phyloP scores from a whole-genome alignment of 441 rosid genomes.

The Gossypium davidsonii region DNA sequence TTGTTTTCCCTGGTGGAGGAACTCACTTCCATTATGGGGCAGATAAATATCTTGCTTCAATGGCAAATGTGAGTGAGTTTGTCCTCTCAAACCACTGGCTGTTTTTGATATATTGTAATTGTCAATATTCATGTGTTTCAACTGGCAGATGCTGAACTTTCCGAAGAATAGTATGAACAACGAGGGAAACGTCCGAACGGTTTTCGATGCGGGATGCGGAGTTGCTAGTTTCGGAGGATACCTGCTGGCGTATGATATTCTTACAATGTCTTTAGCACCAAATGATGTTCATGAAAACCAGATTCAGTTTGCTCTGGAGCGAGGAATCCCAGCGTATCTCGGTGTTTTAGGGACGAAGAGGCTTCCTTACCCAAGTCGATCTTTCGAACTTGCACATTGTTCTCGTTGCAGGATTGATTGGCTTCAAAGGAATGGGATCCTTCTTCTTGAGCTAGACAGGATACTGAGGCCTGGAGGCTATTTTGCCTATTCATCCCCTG shows the following conservation, averaged over 20 bases:
- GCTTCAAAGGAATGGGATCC: constrained; percentile 98
- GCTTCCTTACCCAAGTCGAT: constrained; percentile 97
- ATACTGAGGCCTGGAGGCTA: constrained; percentile 96
- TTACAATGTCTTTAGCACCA: constrained; percentile 91
- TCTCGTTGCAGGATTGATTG: constrained; percentile 98
- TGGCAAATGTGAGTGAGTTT: constrained; percentile 68
- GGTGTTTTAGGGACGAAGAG: constrained; percentile 95
- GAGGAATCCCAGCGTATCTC: constrained; percentile 97
- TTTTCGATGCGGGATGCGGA: constrained; percentile 96
- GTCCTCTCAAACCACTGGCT: background rate
- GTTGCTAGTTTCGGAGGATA: constrained; percentile 98
- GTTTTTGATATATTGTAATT: constrained; percentile 8
- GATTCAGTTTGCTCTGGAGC: constrained; percentile 94
- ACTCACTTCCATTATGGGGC: constrained; percentile 99
- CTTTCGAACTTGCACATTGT: constrained; percentile 95
- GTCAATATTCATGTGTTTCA: constrained; percentile 10
- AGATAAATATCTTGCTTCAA: constrained; percentile 85
- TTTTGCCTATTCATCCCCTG: constrained; percentile 98
- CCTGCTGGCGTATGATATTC: constrained; percentile 72
- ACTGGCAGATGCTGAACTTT: constrained; percentile 85
- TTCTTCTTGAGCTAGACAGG: constrained; percentile 95
- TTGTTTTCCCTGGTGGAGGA: constrained; percentile 90
- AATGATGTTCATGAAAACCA: constrained; percentile 99
- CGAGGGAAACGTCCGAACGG: constrained; percentile 72
- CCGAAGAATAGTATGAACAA: constrained; percentile 60